Evolutionary conservation across 169 alveolate species (phyloP), one percentile per base, ranked within the genome.

Genomic region (Babesia ovata): DNA sequence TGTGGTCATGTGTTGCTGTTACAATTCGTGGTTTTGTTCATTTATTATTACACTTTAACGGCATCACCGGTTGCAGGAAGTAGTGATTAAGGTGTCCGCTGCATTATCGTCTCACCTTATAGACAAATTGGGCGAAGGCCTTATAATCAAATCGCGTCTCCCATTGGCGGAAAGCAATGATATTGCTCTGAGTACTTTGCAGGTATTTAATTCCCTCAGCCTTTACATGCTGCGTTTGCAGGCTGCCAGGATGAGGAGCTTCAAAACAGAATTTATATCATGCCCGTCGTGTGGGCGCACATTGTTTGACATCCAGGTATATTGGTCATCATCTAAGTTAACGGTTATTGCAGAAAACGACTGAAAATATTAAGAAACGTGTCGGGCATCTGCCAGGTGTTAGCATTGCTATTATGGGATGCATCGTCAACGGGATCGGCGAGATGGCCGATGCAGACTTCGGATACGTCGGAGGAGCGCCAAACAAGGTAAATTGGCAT

Each of bases 401-500:
- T 39, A 85, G 92, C 22, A 87, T 93, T 45, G 97, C 97, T 14
- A 92, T 93, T 56, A 93, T 93, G 97, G 97, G 97, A 14, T 93
- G 97, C 78, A 92, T 93, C 52, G 97, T 93, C 66, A 93, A 93
- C 66, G 97, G 97, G n/a, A 91, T 91, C 21, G 97, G 97, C 0
- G 97, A 93, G 69, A 93, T 93, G 97, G 97, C 95, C 0, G 97
- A 93, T 66, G 97, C 97, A n/a, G 95, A 93, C 78, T 93, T 93
- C 65, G 97, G 97, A 56, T 93, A 93, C 53, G 97, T 90, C 8
- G 95, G 95, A 19, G 88, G 93, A 19, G 86, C 92, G 33, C 94
- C 94, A 3, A 90, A 91, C 36, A 89, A 91, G 91, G 93, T 84
- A 13, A 24, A 52, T 36, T 42, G n/a, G 6, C 26, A 33, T 16